phyloP scores from a whole-genome alignment of 768 basidiomycete species.

The Lactarius deliciosus region DNA sequence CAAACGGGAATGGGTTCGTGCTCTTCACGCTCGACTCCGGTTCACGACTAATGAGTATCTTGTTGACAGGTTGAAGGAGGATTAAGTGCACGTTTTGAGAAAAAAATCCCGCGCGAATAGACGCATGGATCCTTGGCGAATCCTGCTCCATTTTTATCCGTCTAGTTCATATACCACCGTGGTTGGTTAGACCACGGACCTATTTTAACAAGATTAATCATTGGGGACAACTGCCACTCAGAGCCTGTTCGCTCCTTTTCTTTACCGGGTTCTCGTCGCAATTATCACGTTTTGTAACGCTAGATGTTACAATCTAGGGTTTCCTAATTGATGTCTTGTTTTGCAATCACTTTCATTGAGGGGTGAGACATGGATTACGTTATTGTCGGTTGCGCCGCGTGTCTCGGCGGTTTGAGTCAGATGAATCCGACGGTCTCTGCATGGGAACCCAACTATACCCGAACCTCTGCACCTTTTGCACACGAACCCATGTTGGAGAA shows the following conservation, averaged over 20 bases:
- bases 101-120: background rate
- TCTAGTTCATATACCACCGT: slow-evolving; percentile 29
- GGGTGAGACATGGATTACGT: slow-evolving; percentile 16
- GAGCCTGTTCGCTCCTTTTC: slow-evolving; percentile 25
- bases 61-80: slow-evolving; percentile 22
- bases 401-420: background rate
- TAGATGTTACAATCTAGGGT: slow-evolving; percentile 21
- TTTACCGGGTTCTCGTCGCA: slow-evolving; percentile 17
- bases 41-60: background rate
- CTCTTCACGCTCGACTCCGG: background rate
- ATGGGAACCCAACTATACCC: slow-evolving; percentile 1
- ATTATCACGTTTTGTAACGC: slow-evolving; percentile 17
- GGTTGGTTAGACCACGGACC: slow-evolving; percentile 16
- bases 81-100: slow-evolving; percentile 18
- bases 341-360: background rate
- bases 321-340: slow-evolving; percentile 6
- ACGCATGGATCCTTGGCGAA: slow-evolving; percentile 2
- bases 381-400: background rate
- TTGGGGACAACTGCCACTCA: slow-evolving; percentile 12
- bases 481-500: slow-evolving; percentile 26
- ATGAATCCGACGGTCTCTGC: background rate
- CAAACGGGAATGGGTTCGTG: slow-evolving; percentile 39
- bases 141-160: slow-evolving; percentile 21
- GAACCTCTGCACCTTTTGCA: slow-evolving; percentile 22
- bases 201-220: slow-evolving; percentile 20